Conservation (phyloP, 139 green algal species). For the Asterochloris erici region DNA sequence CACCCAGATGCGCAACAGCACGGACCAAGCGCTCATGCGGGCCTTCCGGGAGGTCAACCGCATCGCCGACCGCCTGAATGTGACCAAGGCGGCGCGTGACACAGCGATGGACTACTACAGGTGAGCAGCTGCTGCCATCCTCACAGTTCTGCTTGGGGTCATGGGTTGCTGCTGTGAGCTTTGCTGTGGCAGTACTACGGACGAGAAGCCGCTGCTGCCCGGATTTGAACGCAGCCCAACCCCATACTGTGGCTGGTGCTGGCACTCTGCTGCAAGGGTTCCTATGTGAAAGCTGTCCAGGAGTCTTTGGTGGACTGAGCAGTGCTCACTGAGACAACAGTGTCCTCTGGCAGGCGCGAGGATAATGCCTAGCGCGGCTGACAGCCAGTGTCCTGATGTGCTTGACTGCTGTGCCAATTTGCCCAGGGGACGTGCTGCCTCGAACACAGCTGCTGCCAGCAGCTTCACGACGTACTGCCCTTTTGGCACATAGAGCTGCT, state of each 20-base stretch:
- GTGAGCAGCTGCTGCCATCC: neutral
- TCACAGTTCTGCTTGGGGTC: neutral
- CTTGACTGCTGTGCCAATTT: no score
- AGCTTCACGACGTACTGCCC: no score
- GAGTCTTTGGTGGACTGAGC: no score
- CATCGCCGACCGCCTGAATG: slow-evolving; percentile 54
- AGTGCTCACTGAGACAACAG: no score
- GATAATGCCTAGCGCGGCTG: no score
- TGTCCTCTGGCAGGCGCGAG: no score
- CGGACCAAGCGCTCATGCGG: slow-evolving; percentile 17
- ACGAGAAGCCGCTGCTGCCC: no score
- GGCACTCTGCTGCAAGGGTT: neutral
- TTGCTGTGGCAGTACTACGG: neutral
- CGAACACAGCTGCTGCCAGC: no score
- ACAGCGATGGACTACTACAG: slow-evolving; percentile 65
- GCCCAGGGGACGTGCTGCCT: no score
- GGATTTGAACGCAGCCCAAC: neutral
- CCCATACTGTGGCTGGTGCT: neutral
- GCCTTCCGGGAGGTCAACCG: slow-evolving; percentile 48
- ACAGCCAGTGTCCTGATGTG: no score
- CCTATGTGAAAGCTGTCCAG: no score
- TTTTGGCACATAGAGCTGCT: no score
- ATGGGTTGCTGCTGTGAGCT: neutral
- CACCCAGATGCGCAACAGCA: slow-evolving; percentile 5
- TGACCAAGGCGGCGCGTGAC: slow-evolving; percentile 59